Conservation (phyloP, 139 green algal genomes). For the Coelastrella sp. region DNA sequence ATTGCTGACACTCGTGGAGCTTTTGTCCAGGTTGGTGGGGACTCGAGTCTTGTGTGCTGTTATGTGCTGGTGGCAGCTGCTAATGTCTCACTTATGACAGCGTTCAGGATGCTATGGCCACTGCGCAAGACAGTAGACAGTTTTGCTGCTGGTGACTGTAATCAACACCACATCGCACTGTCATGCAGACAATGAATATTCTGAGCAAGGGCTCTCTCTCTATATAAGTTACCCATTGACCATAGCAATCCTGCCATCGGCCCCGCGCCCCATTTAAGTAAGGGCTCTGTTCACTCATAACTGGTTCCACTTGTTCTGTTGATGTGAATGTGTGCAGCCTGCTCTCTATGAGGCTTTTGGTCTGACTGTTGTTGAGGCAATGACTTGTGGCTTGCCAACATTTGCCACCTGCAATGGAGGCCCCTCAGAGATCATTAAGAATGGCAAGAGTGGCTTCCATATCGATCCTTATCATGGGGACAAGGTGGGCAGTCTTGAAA, state of each 20-base stretch:
- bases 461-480: constrained; percentile 85
- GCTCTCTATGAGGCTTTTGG: constrained; percentile 86
- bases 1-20: constrained; percentile 80
- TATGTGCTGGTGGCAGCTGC: background rate
- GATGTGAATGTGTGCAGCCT: constrained; percentile 53
- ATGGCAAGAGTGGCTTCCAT: constrained; percentile 80
- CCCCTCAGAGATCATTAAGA: constrained; percentile 79
- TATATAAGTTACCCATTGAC: too few relatives aligned
- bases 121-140: background rate
- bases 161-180: too few relatives aligned
- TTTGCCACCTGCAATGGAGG: constrained; percentile 83
- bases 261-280: too few relatives aligned
- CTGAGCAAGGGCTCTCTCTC: too few relatives aligned
- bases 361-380: constrained; percentile 88
- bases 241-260: too few relatives aligned
- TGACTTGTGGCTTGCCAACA: constrained; percentile 81
- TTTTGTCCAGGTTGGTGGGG: constrained; percentile 67
- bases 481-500: background rate
- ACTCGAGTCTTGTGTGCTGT: background rate
- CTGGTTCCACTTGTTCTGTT: background rate
- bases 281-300: background rate
- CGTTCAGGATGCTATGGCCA: too few relatives aligned
- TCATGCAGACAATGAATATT: background rate
- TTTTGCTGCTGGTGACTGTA: too few relatives aligned
- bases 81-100: background rate